Conservation (phyloP, 2,329 filamentous ascomycete species). For the Botrytis hyacinthi region DNA sequence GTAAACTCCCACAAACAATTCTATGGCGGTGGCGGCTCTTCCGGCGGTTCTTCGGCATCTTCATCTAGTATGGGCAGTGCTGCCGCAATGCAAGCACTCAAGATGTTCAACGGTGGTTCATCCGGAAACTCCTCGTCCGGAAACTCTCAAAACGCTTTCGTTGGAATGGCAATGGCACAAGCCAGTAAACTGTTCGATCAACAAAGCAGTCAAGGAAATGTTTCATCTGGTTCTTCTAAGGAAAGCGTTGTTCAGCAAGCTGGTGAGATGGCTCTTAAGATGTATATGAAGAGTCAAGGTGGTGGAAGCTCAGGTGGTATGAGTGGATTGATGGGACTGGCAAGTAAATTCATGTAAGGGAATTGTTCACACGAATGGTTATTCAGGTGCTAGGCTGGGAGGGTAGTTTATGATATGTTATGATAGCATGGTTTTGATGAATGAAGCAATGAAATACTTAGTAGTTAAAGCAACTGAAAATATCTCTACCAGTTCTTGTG, state of each 20-base stretch:
- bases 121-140: constrained; percentile 45
- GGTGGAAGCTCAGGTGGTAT: constrained; percentile 43
- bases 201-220: constrained; percentile 54
- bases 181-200: constrained; percentile 70
- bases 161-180: constrained; percentile 84
- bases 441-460: neutral
- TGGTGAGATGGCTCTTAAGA: constrained; percentile 83
- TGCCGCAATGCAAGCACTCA: constrained; percentile 77
- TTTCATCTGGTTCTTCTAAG: constrained; percentile 65
- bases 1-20: constrained; percentile 73
- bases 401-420: neutral
- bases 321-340: constrained; percentile 51
- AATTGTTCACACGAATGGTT: neutral
- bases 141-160: constrained; percentile 72
- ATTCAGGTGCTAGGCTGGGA: neutral
- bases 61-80: constrained; percentile 63
- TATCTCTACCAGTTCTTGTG: neutral
- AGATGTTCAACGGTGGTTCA: constrained; percentile 67
- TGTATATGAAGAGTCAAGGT: constrained; percentile 80
- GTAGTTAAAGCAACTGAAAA: neutral
- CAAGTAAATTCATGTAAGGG: constrained; percentile 56
- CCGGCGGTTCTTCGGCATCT: constrained; percentile 44
- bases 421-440: neutral
- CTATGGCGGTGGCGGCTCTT: constrained; percentile 57
- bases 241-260: constrained; percentile 76